Percentiles rank a stretch among this genome's conserved stretches.
phyloP scores from a whole-genome alignment of 768 basidiomycete species.

The Agaricus subrufescens region DNA sequence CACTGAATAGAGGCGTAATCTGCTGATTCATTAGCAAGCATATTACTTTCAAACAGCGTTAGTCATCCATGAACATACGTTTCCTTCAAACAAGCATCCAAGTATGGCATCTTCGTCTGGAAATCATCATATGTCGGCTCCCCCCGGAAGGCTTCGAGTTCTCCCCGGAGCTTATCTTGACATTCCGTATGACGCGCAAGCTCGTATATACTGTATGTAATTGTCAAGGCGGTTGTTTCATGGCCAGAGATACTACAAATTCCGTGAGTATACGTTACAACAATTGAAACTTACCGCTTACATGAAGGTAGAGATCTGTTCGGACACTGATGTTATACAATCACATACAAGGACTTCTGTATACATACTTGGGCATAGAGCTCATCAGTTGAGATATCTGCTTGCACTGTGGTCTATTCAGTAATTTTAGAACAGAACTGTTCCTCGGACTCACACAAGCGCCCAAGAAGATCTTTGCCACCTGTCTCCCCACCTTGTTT shows the following conservation, averaged over 20 bases:
- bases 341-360: too few species aligned
- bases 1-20: conserved; percentile 36
- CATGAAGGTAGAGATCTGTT: conserved; percentile 29
- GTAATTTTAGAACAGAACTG: too few species aligned
- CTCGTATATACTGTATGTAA: conserved; percentile 33
- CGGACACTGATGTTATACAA: too few species aligned
- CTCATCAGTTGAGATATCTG: too few species aligned
- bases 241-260: conserved; percentile 31
- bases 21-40: conserved; percentile 9
- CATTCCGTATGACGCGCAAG: conserved; percentile 31
- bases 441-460: too few species aligned
- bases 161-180: conserved; percentile 32
- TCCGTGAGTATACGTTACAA: not conserved
- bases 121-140: conserved; percentile 31
- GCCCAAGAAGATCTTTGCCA: too few species aligned
- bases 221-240: conserved; percentile 34
- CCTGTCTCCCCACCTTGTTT: too few species aligned
- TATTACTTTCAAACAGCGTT: not conserved
- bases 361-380: too few species aligned
- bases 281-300: conserved; percentile 8
- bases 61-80: conserved; percentile 18
- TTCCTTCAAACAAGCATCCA: conserved; percentile 40
- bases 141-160: conserved; percentile 25
- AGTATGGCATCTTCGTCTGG: conserved; percentile 28
- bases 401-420: too few species aligned